phyloP scores from a whole-genome alignment of 768 basidiomycete species.

The Boletus rufocinnamomeus region DNA sequence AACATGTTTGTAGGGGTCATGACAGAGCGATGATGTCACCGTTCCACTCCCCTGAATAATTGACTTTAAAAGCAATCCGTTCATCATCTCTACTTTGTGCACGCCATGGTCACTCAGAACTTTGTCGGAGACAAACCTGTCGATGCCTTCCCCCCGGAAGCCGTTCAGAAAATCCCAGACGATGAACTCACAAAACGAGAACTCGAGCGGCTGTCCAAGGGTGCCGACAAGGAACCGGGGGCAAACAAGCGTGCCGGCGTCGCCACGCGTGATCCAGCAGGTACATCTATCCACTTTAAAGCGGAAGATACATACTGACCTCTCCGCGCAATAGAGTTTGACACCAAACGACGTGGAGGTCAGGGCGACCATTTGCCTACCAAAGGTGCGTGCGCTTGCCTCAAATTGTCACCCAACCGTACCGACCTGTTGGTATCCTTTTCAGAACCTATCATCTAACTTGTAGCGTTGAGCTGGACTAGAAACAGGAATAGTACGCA shows the following conservation, averaged over 20 bases:
- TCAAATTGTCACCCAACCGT: background rate
- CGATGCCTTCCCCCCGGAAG: conserved; percentile 22
- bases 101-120: conserved; percentile 22
- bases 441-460: conserved; percentile 1
- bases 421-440: background rate
- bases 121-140: conserved; percentile 34
- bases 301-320: background rate
- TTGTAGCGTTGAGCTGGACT: background rate
- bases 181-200: conserved; percentile 25
- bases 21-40: conserved; percentile 13
- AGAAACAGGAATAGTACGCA: background rate
- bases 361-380: conserved; percentile 8
- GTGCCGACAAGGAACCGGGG: conserved; percentile 18
- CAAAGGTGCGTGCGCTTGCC: conserved; percentile 1
- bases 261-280: conserved; percentile 26
- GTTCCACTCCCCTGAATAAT: background rate
- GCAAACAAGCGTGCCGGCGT: conserved; percentile 33
- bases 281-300: background rate
- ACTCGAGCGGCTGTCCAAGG: conserved; percentile 14
- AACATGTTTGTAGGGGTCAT: background rate
- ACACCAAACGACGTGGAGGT: conserved; percentile 16
- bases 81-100: background rate
- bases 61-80: background rate
- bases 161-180: conserved; percentile 24
- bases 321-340: conserved; percentile 10